phyloP scores from a whole-genome alignment of 345 rosid species.

The Salix udensis region DNA sequence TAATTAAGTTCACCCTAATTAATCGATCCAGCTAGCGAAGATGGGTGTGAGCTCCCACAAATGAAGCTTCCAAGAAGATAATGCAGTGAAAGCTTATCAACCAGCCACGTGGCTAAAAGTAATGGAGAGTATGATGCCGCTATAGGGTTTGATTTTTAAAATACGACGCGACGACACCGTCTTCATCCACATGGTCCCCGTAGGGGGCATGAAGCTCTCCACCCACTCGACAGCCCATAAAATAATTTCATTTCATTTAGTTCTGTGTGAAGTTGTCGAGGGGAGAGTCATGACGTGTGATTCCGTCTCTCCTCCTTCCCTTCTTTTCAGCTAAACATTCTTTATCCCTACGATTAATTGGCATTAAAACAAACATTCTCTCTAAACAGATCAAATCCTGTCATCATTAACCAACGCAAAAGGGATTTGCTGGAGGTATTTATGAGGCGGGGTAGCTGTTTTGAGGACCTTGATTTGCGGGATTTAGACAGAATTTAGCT shows the following conservation, averaged over 20 bases:
- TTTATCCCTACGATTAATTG: conserved; percentile 9
- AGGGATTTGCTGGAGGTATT: not conserved
- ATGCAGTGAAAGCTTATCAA: conserved; percentile 10
- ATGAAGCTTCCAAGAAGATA: conserved; percentile 13
- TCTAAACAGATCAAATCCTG: not conserved
- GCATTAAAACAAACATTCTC: conserved; percentile 10
- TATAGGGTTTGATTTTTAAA: conserved; percentile 13
- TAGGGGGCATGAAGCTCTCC: conserved; percentile 30
- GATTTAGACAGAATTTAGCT: not conserved
- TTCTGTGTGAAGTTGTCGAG: not conserved
- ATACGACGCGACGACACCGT: conserved; percentile 26
- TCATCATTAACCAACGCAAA: conserved; percentile 2
- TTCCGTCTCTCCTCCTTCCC: not conserved
- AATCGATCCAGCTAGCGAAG: not conserved
- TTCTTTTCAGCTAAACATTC: not conserved
- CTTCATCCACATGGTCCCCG: conserved; percentile 54
- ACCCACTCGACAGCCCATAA: conserved; percentile 37
- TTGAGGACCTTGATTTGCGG: conserved; percentile 11
- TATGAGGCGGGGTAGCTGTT: conserved; percentile 12
- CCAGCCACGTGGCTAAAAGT: conserved; percentile 17
- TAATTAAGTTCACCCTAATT: not conserved
- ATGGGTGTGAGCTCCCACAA: conserved; percentile 10
- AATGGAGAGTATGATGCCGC: conserved; percentile 20
- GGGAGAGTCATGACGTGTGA: conserved; percentile 22
- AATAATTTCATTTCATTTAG: conserved; percentile 11